phyloP scores from a whole-genome alignment of 352 stramenopile genomes.

The Pythium graminicola region DNA sequence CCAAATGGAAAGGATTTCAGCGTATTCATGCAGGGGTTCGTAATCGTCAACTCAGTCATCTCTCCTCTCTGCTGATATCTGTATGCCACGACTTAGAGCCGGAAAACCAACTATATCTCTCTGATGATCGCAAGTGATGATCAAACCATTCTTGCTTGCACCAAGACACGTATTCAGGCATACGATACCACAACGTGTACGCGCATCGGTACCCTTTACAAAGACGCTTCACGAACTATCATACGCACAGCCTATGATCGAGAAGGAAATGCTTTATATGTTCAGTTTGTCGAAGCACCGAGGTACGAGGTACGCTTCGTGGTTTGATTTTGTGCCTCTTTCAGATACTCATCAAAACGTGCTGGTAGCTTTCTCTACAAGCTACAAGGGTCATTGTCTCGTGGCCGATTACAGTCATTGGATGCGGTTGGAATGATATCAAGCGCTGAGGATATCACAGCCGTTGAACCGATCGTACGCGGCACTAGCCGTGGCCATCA shows the following conservation, averaged over 20 bases:
- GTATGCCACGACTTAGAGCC: slow-evolving; percentile 4
- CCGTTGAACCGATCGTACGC: slow-evolving; percentile 4
- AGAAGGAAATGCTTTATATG: slow-evolving; percentile 1
- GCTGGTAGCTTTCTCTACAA: slow-evolving; percentile 7
- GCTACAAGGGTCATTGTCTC: neutral
- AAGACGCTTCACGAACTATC: neutral
- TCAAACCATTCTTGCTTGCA: slow-evolving; percentile 17
- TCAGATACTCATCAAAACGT: neutral
- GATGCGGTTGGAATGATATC: neutral
- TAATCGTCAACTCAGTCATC: neutral
- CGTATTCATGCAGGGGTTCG: slow-evolving; percentile 36
- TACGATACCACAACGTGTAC: slow-evolving; percentile 20
- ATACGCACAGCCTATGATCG: neutral
- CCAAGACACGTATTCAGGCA: slow-evolving; percentile 12
- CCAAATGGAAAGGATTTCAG: slow-evolving; percentile 35
- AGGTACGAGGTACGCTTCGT: slow-evolving; percentile 13
- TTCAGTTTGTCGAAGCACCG: neutral
- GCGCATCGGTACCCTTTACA: slow-evolving; percentile 14
- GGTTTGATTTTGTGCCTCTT: neutral
- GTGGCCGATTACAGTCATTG: slow-evolving; percentile 6
- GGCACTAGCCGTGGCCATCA: neutral
- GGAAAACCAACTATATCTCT: slow-evolving; percentile 9
- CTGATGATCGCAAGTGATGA: slow-evolving; percentile 10
- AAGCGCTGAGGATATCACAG: neutral
- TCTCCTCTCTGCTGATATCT: neutral